Evolutionary conservation across 345 rosid species (phyloP), one percentile per base, ranked within the genome.

Genomic region (Eutrema heterophyllum): DNA sequence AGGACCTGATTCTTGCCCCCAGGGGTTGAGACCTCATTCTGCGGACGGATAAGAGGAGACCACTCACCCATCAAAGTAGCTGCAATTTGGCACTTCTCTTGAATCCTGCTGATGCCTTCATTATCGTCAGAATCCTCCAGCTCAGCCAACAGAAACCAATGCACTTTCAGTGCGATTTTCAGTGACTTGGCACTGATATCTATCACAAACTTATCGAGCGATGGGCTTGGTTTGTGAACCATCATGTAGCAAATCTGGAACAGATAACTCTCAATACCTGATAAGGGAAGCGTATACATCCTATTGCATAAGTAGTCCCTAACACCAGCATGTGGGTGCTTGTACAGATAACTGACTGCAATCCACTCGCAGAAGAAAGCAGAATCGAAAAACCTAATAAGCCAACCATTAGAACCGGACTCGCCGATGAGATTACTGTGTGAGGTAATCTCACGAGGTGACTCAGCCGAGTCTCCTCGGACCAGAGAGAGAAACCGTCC

Each of bases 291-390:
- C 4, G 95, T 90, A 77, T 96, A 92, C 99, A 96, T 96, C 81
- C 98, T 80, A 82, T 96, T 96, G 84, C 99, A 96, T 33, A 96
- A 83, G 81, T 96, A 96, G 64, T 96, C 99, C 32, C 99, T 88
- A 8, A 96, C 98, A 54, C 98, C 99, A 0, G 90, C 72, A 43
- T 96, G 97, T 16, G 92, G 94, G 59, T 96, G 99, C 88, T 96
- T 96, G 82, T 96, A 96, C 7, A 96, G 90, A 78, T 96, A 96
- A 84, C 99, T 92, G 32, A 96, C 98, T 4, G 99, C 99, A 76
- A 96, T 96, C 99, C 99, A 96, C 87, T 96, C 99, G 14, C 99
- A 96, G 84, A 96, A 96, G 77, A 96, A 96, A 9, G 99, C 80
- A 5, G 99, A 96, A 81, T 96, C 96, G 67, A 92, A 96, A 84